Evolutionary conservation across 148 eudicot genomes (phyloP), one percentile per base, ranked within the genome.

Genomic region (Rhododendron ovatum): DNA sequence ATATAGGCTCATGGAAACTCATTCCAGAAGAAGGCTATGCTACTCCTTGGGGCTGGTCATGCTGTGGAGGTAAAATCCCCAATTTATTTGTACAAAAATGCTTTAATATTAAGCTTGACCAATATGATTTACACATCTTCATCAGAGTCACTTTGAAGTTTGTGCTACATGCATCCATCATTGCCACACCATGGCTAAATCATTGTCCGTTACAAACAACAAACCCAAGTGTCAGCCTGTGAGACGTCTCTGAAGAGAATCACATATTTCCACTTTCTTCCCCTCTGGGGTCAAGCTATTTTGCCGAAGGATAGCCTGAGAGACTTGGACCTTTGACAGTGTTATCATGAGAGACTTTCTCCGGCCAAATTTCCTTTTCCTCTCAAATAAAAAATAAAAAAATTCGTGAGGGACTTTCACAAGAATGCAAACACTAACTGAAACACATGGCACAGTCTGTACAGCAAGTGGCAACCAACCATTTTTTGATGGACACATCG

Each of bases 21-120:
- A 43, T 98, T 98, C 90, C 99, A 94, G 83, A 98, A 98, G 95
- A 98, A 98, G 91, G 93, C 92, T 86, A 87, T 94, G 96, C 88
- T 93, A 84, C 88, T 98, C 79, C 95, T 98, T 89, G 99, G 99
- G 53, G 85, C 89, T 59, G 93, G 95, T 74, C 92, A 93, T 86
- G 88, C 91, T 84, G 83, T 86, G 24, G 98, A 95, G 98, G 99
- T 98, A 91, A 87, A 48, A 76, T 18, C 78, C 48, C 39, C 67
- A 48, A 85, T 59, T 53, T 51, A 84, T 28, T 85, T 5, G 18
- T 81, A 86, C 84, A 63, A 87, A 90, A 82, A 89, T 87, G 88
- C 84, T 87, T 47, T 85, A 80, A 87, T 88, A 71, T 87, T 90
- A 85, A 89, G 91, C 78, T 43, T 24, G n/a, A 13, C 7, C 57